Percentiles rank a stretch among this genome's conserved stretches.
Evolutionary conservation across 345 rosid species (phyloP).

Genomic region (thale cress (Arabidopsis thaliana)): TAIR10.1 NC_003075.7:18251501-18252000

Average conservation of each 20-base stretch:
- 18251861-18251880: neutral
- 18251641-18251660: neutral
- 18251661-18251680: constrained; percentile 7
- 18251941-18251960: constrained; percentile 16
- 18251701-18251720: neutral
- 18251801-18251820: neutral
- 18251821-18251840: neutral
- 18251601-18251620: no score
- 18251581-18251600: no score
- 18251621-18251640: no score
- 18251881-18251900: constrained; percentile 9
- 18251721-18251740: neutral
- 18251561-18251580: no score
- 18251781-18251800: constrained; percentile 3
- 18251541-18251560: no score
- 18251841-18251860: constrained; percentile 1
- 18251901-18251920: constrained; percentile 4
- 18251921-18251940: constrained; percentile 21
- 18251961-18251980: constrained; percentile 5
- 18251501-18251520: no score
- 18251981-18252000: neutral
- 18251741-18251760: neutral
- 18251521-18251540: no score
- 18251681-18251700: neutral
- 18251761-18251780: constrained; percentile 9